Percentiles rank a stretch among this genome's conserved stretches.
phyloP scores from a whole-genome alignment of 257 asterid genomes.

The Solanum chiquidenum region DNA sequence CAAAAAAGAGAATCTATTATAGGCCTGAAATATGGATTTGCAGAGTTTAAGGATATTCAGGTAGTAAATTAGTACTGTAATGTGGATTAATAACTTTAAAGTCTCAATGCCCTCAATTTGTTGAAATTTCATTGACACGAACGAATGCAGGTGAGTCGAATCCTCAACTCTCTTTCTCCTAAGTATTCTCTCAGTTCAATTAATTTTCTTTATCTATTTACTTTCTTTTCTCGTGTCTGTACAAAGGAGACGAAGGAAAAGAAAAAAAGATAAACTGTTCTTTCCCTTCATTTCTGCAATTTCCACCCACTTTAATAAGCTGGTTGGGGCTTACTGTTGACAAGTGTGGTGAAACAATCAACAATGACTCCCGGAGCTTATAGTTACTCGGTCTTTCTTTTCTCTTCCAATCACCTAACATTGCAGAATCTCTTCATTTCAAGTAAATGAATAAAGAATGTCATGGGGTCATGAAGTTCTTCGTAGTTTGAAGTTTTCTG shows the following conservation, averaged over 20 bases:
- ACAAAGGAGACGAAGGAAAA: not conserved
- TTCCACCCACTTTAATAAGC: not conserved
- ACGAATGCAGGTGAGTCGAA: not conserved
- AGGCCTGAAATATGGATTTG: not conserved
- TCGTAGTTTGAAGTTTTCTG: not conserved
- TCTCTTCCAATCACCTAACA: not conserved
- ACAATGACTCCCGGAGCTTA: not conserved
- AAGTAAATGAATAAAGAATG: not conserved
- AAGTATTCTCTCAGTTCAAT: not conserved
- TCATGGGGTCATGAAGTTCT: not conserved
- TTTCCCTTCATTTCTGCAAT: not conserved
- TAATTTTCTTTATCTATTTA: not conserved
- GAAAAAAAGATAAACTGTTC: not conserved
- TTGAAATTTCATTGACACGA: not conserved
- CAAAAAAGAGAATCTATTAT: not conserved
- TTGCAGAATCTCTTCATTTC: not conserved
- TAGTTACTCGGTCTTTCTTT: not conserved
- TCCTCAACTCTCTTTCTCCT: not conserved
- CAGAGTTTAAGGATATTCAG: not conserved
- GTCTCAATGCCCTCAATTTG: not conserved
- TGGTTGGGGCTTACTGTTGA: not conserved
- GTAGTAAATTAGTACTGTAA: not conserved
- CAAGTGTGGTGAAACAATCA: not conserved
- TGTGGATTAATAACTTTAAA: not conserved
- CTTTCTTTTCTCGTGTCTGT: not conserved